A percentile compares a stretch with the other conserved stretches of the same genome.
These are phyloP conservation scores for Pisolithus orientalis DNA, from an alignment of 768 basidiomycete genomes.

Conservation along the genomic window DNA sequence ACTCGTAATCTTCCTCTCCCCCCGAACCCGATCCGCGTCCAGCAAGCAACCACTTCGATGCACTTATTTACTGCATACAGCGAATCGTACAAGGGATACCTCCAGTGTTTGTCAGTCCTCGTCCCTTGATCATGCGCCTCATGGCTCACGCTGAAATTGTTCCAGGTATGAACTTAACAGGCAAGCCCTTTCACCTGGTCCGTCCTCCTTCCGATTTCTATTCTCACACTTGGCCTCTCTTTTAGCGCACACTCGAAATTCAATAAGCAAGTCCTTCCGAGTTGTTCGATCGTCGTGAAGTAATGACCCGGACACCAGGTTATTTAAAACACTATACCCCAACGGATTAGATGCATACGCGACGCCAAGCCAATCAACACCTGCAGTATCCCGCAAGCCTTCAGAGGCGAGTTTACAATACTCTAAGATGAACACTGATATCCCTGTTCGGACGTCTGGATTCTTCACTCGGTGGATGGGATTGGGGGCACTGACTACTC, in stretches of 20 bases:
- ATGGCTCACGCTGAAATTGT: constrained; percentile 8
- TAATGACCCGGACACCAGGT: constrained; percentile 25
- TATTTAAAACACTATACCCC: constrained; percentile 65
- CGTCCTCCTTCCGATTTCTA: constrained; percentile 1
- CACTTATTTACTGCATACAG: constrained; percentile 26
- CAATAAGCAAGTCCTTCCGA: constrained; percentile 43
- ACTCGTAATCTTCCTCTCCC: not conserved
- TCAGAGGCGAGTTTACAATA: constrained; percentile 17
- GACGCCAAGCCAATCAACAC: constrained; percentile 32
- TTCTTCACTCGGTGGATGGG: constrained; percentile 37
- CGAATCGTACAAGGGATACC: constrained; percentile 73
- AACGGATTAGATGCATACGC: constrained; percentile 43
- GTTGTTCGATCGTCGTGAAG: not conserved
- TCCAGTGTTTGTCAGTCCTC: constrained; percentile 63
- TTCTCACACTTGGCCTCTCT: not conserved
- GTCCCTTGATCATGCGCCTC: not conserved
- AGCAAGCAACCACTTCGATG: not conserved
- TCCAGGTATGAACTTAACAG: constrained; percentile 48
- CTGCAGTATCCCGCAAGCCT: constrained; percentile 29
- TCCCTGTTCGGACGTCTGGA: constrained; percentile 16
- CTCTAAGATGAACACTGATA: constrained; percentile 11
- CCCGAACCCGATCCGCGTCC: not conserved
- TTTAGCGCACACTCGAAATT: constrained; percentile 68
- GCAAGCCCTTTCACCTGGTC: constrained; percentile 24
- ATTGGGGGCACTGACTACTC: constrained; percentile 9